Conservation (phyloP, 2,329 filamentous ascomycete genomes). For the Colletotrichum siamense region DNA sequence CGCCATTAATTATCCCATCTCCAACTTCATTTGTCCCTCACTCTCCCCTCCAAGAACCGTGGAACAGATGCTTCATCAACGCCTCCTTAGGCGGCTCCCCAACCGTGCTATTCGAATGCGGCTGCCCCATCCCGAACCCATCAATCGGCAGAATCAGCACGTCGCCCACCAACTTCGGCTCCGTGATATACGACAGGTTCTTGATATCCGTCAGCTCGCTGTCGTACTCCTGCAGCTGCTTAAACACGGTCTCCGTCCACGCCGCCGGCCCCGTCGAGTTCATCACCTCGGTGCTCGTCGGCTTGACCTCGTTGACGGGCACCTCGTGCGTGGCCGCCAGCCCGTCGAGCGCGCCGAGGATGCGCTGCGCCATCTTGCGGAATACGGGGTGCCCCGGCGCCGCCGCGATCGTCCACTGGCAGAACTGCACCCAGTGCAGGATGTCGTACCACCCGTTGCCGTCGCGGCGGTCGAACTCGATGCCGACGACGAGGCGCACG, state of each 20-base stretch:
- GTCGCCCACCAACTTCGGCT: constrained; percentile 22
- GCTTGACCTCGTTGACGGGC: constrained; percentile 16
- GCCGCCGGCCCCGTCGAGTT: constrained; percentile 35
- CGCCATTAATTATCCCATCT: background rate
- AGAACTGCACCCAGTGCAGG: constrained; percentile 27
- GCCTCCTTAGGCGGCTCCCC: constrained; percentile 30
- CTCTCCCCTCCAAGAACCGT: background rate
- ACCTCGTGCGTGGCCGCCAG: background rate
- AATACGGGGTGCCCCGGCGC: constrained; percentile 33
- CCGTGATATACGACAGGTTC: constrained; percentile 13
- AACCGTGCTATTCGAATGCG: constrained; percentile 30
- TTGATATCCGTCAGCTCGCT: constrained; percentile 14
- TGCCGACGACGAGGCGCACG: constrained; percentile 28
- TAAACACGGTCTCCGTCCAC: constrained; percentile 35
- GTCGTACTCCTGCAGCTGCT: constrained; percentile 28
- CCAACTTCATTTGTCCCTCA: background rate
- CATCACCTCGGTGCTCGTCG: constrained; percentile 32
- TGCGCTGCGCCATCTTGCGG: constrained; percentile 27
- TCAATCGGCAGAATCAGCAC: constrained; percentile 31
- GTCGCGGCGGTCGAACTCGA: constrained; percentile 33
- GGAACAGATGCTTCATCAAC: constrained; percentile 31
- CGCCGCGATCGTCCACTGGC: constrained; percentile 27
- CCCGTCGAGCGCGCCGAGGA: constrained; percentile 26
- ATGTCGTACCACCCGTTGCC: constrained; percentile 25
- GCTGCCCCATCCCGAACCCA: constrained; percentile 32